Base-by-base conservation (phyloP, 495 filamentous ascomycete species). In the Xylaria palmicola region DNA sequence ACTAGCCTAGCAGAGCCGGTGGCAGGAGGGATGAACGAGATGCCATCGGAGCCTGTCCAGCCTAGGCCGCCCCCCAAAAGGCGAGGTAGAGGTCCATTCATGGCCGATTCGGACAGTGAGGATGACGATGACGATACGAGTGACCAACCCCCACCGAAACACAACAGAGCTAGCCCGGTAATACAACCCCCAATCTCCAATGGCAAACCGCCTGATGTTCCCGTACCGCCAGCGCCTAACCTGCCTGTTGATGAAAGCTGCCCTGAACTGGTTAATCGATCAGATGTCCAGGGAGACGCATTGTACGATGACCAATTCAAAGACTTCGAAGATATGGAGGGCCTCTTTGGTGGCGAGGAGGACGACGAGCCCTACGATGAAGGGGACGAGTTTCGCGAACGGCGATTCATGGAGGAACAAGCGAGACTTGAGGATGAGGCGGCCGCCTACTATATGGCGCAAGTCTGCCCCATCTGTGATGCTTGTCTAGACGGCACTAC, bases 381-480 rank as follows among this genome's bases (percentile, higher is more conserved):
- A 53, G 87, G 86, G 9, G 87, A 90, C 62, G 86, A 89, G 69
- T 83, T 77, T 59, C 64, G 82, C 10, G 86, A 87, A 69, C 76
- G 84, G 62, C 68, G 77, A 40, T 86, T 79, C 69, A 85, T 87
- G 84, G 79, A 84, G 67, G 85, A 87, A 66, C 85, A 89, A 65
- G 78, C 78, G 13, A 71, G 74, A 40, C 72, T 88, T 7, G 87
- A 89, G 59, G 77, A 75, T 27, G 79, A 74, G 50, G 81, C 83
- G 60, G 76, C 77, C 2, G 69, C 61, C 13, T 60, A 67, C 30
- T 72, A 78, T 9, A 75, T 79, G 64, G 65, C 70, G 30, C 69
- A 74, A 52, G 67, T 74, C 51, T 97, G 93, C 75, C 93, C 93
- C 1, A 84, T 97, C 43, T 97, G 93, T 66, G 81, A 83, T 65